These are phyloP conservation scores for Trichophyton verrucosum DNA, from an alignment of 2,329 filamentous ascomycete genomes.

Conservation along the genomic window DNA sequence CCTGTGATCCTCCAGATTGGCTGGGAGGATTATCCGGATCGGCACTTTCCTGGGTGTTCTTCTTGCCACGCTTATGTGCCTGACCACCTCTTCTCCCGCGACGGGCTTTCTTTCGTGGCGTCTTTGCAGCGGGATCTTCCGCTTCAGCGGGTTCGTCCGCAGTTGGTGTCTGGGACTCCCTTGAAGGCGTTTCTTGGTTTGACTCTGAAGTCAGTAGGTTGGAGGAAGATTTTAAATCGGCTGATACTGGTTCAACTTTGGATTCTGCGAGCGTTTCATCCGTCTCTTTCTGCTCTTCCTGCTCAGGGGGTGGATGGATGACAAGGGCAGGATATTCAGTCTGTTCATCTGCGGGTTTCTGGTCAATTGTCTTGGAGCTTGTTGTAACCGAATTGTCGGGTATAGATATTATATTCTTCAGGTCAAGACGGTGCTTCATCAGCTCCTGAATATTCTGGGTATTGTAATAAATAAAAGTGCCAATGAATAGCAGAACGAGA, in stretches of 20 bases:
- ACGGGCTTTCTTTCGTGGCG: conserved; percentile 53
- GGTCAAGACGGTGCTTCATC: conserved; percentile 33
- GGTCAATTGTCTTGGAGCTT: conserved; percentile 2
- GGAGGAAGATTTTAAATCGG: not conserved
- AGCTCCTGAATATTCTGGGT: conserved; percentile 30
- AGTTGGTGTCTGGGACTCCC: conserved; percentile 29
- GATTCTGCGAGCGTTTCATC: not conserved
- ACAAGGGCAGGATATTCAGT: not conserved
- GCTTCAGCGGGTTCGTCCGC: conserved; percentile 24
- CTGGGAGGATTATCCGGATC: conserved; percentile 44
- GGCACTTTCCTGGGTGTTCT: conserved; percentile 42
- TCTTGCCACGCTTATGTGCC: conserved; percentile 45
- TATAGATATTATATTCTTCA: conserved; percentile 33
- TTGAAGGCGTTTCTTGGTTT: conserved; percentile 21
- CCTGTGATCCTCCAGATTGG: conserved; percentile 43
- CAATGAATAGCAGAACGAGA: conserved; percentile 29
- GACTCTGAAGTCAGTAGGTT: conserved; percentile 12
- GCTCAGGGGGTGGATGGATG: not conserved
- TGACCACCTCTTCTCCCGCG: conserved; percentile 61
- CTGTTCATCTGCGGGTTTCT: not conserved
- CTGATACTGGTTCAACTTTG: not conserved
- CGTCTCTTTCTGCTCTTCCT: not conserved
- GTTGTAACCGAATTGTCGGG: conserved; percentile 6
- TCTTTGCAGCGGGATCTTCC: conserved; percentile 19
- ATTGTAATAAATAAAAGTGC: conserved; percentile 34